These are phyloP conservation scores for Podila clonocystis DNA, from an alignment of 192 early-diverging fungal species.

Conservation along the genomic window DNA sequence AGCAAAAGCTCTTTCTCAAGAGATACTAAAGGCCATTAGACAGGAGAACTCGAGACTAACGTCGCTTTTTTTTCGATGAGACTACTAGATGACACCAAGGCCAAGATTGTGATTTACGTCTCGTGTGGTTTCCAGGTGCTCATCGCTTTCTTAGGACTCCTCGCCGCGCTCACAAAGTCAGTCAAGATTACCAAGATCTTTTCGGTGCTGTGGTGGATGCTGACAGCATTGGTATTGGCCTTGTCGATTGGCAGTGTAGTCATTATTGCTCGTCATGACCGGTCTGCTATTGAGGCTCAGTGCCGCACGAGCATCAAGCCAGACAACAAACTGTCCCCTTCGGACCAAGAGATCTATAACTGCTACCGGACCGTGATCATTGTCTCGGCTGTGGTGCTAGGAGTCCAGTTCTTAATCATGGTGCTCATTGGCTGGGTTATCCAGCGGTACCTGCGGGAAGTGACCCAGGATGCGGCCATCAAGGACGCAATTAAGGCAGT, in stretches of 20 bases:
- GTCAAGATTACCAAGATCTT: constrained; percentile 25
- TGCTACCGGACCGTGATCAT: constrained; percentile 27
- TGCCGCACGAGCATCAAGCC: constrained; percentile 11
- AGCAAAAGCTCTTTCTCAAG: neutral
- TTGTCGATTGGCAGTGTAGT: constrained; percentile 32
- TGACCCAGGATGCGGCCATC: constrained; percentile 36
- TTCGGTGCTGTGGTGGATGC: constrained; percentile 27
- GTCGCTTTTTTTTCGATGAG: neutral
- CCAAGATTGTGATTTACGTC: constrained; percentile 32
- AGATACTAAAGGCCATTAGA: neutral
- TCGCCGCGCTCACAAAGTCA: constrained; percentile 30
- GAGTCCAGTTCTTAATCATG: constrained; percentile 41
- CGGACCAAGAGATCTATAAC: constrained; percentile 8
- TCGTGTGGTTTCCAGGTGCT: constrained; percentile 24
- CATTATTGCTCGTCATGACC: constrained; percentile 26
- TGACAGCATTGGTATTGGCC: constrained; percentile 26
- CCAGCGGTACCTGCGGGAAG: constrained; percentile 41
- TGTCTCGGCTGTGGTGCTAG: constrained; percentile 39
- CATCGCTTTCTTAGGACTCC: constrained; percentile 26
- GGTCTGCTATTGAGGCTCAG: constrained; percentile 12
- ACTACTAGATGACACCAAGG: constrained; percentile 13
- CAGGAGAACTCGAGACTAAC: too few relatives aligned
- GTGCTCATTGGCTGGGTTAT: constrained; percentile 42
- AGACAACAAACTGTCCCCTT: constrained; percentile 3
- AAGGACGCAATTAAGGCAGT: constrained; percentile 32